Evolutionary conservation across 208 protist species (phyloP), one percentile per base, ranked within the genome.

Genomic region (Leishmania braziliensis): DNA sequence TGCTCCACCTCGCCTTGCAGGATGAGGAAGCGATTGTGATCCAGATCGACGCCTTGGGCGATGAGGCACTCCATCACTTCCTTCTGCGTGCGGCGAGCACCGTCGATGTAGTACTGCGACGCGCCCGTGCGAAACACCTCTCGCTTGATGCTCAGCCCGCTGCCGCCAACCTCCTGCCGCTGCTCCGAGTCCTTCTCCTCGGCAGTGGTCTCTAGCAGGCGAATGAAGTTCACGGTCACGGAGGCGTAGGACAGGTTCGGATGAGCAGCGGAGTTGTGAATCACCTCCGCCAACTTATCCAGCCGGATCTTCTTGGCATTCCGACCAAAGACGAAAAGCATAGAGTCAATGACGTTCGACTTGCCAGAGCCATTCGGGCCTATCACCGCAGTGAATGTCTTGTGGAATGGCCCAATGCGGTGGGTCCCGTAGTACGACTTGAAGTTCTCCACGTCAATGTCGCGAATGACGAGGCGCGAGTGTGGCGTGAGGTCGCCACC

Each of bases 11-110:
- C 99, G 63, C 99, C 99, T 92, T 99, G 99, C 16, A 99, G 91
- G 86, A 99, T 99, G 20, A 99, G 92, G 91, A 99, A 99, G 54
- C 99, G 93, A 85, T 99, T 99, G 95, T 99, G 95, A 83, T 99
- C 98, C 23, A 99, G 93, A 91, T 99, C 99, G 73, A 99, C 97
- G 73, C 99, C 99, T 36, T 99, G 92, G 33, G 77, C 54, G 53
- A 97, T 97, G 26, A 99, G 93, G 36, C 98, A 90, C 18, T 88
- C 88, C 79, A 96, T 92, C 29, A 98, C 96, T 65, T 97, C 91
- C 69, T 92, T 93, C 81, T 97, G 91, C 12, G 88, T 90, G 78
- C 78, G 86, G 53, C 90, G 93, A 3, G 65, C 77, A 51, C 94
- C 90, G 75, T 97, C 90, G 73, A 98, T 96, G 87, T 91, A 98